phyloP scores from a whole-genome alignment of 345 rosid species.

The Ceriops decandra region DNA sequence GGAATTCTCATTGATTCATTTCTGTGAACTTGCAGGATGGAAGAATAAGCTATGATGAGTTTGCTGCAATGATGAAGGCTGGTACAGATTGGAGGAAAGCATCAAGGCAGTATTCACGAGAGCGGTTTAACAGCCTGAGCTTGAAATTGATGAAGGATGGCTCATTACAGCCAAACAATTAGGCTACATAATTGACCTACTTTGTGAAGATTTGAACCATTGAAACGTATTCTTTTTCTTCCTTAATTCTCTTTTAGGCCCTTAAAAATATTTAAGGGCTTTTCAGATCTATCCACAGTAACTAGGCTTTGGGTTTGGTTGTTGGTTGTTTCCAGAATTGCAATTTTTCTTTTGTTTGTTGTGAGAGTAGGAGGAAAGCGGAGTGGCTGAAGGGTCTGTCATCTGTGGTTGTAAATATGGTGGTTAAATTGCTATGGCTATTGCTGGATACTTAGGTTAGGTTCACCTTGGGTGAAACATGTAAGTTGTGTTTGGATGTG shows the following conservation, averaged over 20 bases:
- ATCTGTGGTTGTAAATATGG: constrained; percentile 33
- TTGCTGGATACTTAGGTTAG: not conserved
- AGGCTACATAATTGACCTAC: constrained; percentile 23
- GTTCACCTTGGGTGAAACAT: not conserved
- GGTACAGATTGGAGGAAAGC: constrained; percentile 40
- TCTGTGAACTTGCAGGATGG: constrained; percentile 26
- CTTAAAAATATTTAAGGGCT: not conserved
- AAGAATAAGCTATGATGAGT: constrained; percentile 32
- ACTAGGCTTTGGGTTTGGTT: constrained; percentile 18
- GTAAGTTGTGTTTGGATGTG: not conserved
- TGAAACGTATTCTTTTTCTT: not conserved
- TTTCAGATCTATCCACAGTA: constrained; percentile 7
- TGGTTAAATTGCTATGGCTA: not conserved
- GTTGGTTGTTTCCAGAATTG: constrained; percentile 6
- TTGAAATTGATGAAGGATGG: constrained; percentile 32
- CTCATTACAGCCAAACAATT: constrained; percentile 27
- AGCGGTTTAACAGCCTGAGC: constrained; percentile 28
- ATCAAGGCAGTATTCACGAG: constrained; percentile 33
- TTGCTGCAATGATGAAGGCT: constrained; percentile 33
- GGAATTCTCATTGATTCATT: no score
- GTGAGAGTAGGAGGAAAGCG: constrained; percentile 10
- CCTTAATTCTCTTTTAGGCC: not conserved
- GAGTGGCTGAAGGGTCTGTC: constrained; percentile 2
- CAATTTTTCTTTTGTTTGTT: constrained; percentile 16
- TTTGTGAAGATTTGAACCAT: not conserved